These are phyloP conservation scores for Exophiala dermatitidis DNA, from an alignment of 2,329 filamentous ascomycete genomes.

Conservation along the genomic window DNA sequence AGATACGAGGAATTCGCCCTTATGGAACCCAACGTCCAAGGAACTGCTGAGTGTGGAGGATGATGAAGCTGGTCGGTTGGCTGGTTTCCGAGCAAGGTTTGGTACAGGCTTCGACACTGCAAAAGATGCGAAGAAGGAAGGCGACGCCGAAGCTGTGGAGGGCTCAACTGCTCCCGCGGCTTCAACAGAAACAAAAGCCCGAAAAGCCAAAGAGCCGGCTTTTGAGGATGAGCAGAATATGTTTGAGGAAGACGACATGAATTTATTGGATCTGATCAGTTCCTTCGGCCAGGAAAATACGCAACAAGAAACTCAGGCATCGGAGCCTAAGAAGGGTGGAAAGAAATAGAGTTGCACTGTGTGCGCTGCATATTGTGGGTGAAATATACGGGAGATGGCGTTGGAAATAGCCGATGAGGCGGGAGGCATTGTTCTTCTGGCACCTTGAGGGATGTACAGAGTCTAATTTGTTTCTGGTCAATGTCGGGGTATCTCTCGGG, in stretches of 20 bases:
- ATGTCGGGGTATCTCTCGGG: too few species aligned
- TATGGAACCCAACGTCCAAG: constrained; percentile 84
- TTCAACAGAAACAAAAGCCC: constrained; percentile 21
- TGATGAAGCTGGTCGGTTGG: constrained; percentile 85
- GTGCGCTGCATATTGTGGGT: background rate
- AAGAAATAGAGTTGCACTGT: constrained; percentile 13
- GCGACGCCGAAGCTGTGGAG: constrained; percentile 24
- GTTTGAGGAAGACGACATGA: constrained; percentile 45
- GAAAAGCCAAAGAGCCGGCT: constrained; percentile 26
- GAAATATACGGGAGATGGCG: too few species aligned
- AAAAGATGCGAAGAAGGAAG: constrained; percentile 27
- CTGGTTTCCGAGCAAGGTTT: constrained; percentile 77
- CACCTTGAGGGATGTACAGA: too few species aligned
- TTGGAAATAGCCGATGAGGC: too few species aligned
- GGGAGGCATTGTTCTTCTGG: too few species aligned
- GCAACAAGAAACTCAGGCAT: constrained; percentile 8
- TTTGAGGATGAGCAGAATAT: constrained; percentile 43
- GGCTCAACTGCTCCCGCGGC: constrained; percentile 36
- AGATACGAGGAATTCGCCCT: constrained; percentile 78
- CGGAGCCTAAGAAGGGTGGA: constrained; percentile 27
- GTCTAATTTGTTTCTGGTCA: too few species aligned
- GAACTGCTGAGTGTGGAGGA: constrained; percentile 82
- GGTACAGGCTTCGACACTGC: constrained; percentile 71
- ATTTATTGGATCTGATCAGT: constrained; percentile 52
- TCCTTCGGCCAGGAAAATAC: constrained; percentile 39